Percentiles rank a stretch among this genome's conserved stretches.
These are phyloP conservation scores for Teratosphaeriaceae sp. DNA, from an alignment of 2,329 filamentous ascomycete genomes.

Conservation along the genomic window DNA sequence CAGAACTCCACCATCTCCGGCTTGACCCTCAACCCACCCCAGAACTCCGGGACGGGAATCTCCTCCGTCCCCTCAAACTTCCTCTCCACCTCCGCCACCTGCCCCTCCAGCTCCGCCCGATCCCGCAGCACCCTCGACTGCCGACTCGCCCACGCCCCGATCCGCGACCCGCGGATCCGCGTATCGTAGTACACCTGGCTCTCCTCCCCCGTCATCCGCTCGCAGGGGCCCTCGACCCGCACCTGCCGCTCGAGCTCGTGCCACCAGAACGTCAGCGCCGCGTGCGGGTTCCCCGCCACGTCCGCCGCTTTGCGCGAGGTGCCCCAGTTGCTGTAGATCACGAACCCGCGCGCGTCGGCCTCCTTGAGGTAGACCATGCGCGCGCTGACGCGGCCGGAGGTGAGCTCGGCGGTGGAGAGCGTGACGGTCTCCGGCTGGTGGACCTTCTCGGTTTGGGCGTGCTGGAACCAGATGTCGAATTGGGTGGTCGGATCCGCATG, in stretches of 20 bases:
- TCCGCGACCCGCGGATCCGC: slow-evolving; percentile 67
- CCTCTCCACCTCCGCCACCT: slow-evolving; percentile 70
- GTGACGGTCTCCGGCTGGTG: slow-evolving; percentile 83
- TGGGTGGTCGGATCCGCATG: slow-evolving; percentile 63
- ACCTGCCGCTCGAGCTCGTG: slow-evolving; percentile 80
- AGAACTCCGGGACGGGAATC: slow-evolving; percentile 88
- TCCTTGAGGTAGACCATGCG: slow-evolving; percentile 95
- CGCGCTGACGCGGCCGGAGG: slow-evolving; percentile 74
- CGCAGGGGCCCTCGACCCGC: slow-evolving; percentile 71
- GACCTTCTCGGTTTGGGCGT: slow-evolving; percentile 56
- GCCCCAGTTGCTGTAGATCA: slow-evolving; percentile 89
- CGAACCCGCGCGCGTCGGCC: slow-evolving; percentile 74
- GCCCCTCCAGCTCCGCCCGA: slow-evolving; percentile 64
- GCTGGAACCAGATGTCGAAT: slow-evolving; percentile 84
- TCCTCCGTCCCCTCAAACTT: slow-evolving; percentile 67
- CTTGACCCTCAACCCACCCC: slow-evolving; percentile 83
- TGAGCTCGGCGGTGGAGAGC: slow-evolving; percentile 75
- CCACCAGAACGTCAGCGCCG: slow-evolving; percentile 88
- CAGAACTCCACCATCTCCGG: slow-evolving; percentile 92
- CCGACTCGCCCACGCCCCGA: slow-evolving; percentile 89
- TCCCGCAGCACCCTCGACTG: slow-evolving; percentile 73
- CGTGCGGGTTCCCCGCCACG: slow-evolving; percentile 66
- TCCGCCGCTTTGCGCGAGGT: slow-evolving; percentile 65
- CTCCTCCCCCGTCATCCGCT: slow-evolving; percentile 62
- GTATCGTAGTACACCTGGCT: slow-evolving; percentile 61